Conservation (phyloP, 2,329 filamentous ascomycete genomes). For the Amesomyces nigricolor region DNA sequence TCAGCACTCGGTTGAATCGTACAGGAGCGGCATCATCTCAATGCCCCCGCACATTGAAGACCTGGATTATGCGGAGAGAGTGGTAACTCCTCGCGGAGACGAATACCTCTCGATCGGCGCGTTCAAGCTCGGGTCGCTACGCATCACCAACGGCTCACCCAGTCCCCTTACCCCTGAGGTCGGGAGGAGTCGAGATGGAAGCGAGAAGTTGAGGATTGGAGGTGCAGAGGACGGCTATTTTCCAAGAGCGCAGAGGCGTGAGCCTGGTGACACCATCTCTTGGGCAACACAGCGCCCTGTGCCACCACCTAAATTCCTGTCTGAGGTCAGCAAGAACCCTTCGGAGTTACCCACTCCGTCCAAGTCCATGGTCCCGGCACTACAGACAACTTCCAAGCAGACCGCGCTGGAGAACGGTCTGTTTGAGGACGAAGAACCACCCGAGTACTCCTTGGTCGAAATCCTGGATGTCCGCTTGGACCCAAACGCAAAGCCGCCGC, state of each 20-base stretch:
- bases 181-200: slow-evolving; percentile 17
- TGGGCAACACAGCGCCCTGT: background rate
- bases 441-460: slow-evolving; percentile 34
- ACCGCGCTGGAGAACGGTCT: slow-evolving; percentile 44
- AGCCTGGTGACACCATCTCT: background rate
- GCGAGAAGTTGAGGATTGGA: background rate
- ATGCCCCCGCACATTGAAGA: slow-evolving; percentile 30
- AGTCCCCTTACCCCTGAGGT: slow-evolving; percentile 45
- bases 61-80: slow-evolving; percentile 32
- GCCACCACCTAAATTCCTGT: slow-evolving; percentile 14
- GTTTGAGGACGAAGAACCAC: slow-evolving; percentile 37
- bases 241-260: background rate
- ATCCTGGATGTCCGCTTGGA: slow-evolving; percentile 40
- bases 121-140: slow-evolving; percentile 57
- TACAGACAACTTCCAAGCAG: slow-evolving; percentile 44
- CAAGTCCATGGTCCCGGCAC: slow-evolving; percentile 28
- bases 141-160: slow-evolving; percentile 54
- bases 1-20: slow-evolving; percentile 37
- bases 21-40: slow-evolving; percentile 31
- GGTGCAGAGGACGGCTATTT: slow-evolving; percentile 17
- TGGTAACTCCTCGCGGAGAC: slow-evolving; percentile 46
- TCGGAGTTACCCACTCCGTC: slow-evolving; percentile 35
- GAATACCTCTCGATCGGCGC: slow-evolving; percentile 57
- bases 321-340: slow-evolving; percentile 31
- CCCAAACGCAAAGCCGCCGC: slow-evolving; percentile 38